A percentile compares a stretch with the other conserved stretches of the same genome.
These are phyloP conservation scores for Metrosideros polymorpha DNA, from an alignment of 441 rosid genomes.

Conservation along the genomic window DNA sequence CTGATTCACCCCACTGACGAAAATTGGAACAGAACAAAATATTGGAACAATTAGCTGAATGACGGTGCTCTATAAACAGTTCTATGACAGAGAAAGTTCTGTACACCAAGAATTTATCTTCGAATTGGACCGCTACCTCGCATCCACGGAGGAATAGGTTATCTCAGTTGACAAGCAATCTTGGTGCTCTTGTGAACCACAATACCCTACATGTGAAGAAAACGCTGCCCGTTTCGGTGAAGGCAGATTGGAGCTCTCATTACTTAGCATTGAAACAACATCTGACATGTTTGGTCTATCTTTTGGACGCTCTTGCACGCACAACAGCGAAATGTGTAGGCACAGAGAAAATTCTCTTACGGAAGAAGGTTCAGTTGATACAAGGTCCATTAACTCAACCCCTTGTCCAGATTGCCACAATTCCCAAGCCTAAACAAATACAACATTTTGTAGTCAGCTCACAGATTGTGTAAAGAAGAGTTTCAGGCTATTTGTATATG, in stretches of 20 bases:
- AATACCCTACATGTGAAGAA: not conserved
- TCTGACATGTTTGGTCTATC: not conserved
- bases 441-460: not conserved
- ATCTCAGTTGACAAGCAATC: not conserved
- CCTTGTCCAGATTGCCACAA: not conserved
- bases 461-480: not conserved
- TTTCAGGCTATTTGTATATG: not conserved
- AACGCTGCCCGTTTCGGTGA: not conserved
- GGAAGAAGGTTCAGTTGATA: not conserved
- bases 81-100: not conserved
- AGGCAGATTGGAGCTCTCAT: not conserved
- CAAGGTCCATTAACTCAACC: not conserved
- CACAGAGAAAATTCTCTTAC: not conserved
- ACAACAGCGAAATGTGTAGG: not conserved
- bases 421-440: not conserved
- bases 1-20: not conserved
- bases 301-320: not conserved
- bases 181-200: not conserved
- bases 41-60: not conserved
- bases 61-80: not conserved
- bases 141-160: not conserved
- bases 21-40: not conserved
- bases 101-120: not conserved
- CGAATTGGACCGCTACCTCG: not conserved
- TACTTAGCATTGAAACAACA: not conserved